Base-by-base conservation (phyloP, 768 basidiomycete species). In the Hygrocybe coccinea region DNA sequence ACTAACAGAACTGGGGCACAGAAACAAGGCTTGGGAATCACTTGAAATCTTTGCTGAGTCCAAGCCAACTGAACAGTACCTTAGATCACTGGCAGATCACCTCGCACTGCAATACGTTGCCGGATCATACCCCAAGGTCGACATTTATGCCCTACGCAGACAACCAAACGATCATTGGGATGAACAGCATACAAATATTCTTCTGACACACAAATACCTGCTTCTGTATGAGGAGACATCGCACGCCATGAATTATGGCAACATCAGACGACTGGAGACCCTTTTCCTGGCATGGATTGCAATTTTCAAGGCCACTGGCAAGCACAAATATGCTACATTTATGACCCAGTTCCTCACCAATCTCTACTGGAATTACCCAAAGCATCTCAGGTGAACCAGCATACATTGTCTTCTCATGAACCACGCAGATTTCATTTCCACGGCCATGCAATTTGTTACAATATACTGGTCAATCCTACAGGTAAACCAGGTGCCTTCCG, bases 221-320 rank as follows among this genome's bases (percentile, higher is more conserved):
- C 43, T 76, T 1, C 65, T 78, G 0, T 79, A 79, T 51, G 70
- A 75, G 37, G 76, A 78, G 44, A 50, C 75, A 1, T 60, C 62
- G 0, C 64, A 70, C 56, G 64, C 67, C 0, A 69, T 73, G 65
- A 74, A 72, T 25, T 6, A 8, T 1, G 65, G 71, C 0, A 71
- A 74, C 33, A 71, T 74, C 43, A 67, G 68, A 0, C 60, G 60
- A 0, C 54, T 72, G 0, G 68, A 74, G 41, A 61, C 50, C 0
- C 60, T 52, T 1, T 65, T 71, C 11, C 22, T 59, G 0, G 35
- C 54, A 1, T 72, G 70, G 67, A 66, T 68, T 1, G 50, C 47
- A 0, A 64, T 72, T 21, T 68, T 73, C 25, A 58, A 56, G 2
- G 71, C 63, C 0, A 56, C 56, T 4, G 67, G 70, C 3, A 75